Conservation (phyloP, 2,329 filamentous ascomycete species). For the Neofusicoccum laricinum region DNA sequence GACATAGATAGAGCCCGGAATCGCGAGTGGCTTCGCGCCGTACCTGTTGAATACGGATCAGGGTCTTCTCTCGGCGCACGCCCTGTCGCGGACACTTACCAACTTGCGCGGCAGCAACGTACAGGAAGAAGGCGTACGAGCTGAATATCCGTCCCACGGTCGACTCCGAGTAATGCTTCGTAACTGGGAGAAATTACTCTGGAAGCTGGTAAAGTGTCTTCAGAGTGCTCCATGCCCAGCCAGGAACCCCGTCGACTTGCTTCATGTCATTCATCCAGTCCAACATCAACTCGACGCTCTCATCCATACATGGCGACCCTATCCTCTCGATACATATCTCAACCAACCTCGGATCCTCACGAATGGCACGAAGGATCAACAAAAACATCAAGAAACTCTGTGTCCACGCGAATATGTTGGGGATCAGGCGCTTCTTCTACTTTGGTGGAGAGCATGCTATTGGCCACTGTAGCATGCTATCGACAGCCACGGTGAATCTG, state of each 20-base stretch:
- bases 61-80: too few species aligned
- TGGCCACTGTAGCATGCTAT: conserved; percentile 59
- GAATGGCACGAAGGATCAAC: neutral
- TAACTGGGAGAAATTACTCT: conserved; percentile 26
- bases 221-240: neutral
- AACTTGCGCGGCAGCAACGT: conserved; percentile 32
- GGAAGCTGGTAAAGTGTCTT: neutral
- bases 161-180: conserved; percentile 30
- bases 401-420: conserved; percentile 60
- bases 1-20: conserved; percentile 31
- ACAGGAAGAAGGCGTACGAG: conserved; percentile 39
- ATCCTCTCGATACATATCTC: neutral
- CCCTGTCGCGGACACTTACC: conserved; percentile 12
- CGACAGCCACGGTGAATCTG: conserved; percentile 33
- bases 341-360: neutral
- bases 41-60: conserved; percentile 37
- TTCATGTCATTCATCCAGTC: neutral
- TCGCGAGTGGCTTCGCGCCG: conserved; percentile 28
- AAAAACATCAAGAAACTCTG: conserved; percentile 60
- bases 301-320: neutral
- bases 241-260: neutral
- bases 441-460: conserved; percentile 56
- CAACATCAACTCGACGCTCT: neutral
- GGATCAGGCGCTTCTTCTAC: conserved; percentile 57
- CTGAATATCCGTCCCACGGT: conserved; percentile 43